Evolutionary conservation across 1,284 basidiomycete genomes (phyloP).

Genomic region (Pascua sp.): DNA sequence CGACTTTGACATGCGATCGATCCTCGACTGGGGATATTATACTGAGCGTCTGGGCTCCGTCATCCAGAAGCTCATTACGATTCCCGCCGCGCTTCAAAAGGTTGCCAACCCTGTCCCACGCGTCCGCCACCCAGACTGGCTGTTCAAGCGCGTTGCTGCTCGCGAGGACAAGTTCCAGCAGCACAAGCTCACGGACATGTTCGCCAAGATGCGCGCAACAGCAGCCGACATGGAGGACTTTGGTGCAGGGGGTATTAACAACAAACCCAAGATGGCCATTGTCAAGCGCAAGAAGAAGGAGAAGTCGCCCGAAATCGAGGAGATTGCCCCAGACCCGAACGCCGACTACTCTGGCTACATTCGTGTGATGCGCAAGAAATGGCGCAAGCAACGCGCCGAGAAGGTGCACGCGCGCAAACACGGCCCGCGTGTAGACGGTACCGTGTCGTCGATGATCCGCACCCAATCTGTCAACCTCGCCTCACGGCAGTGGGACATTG

Average conservation of each 20-base stretch:
- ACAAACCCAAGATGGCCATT: slow-evolving; percentile 52
- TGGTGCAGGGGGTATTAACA: slow-evolving; percentile 34
- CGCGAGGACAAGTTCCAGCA: slow-evolving; percentile 96
- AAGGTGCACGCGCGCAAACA: slow-evolving; percentile 48
- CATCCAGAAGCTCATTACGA: slow-evolving; percentile 98
- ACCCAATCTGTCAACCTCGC: slow-evolving; percentile 62
- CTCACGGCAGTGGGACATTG: slow-evolving; percentile 81
- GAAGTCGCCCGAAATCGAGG: slow-evolving; percentile 31
- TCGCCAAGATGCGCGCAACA: slow-evolving; percentile 56
- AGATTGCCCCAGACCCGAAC: slow-evolving; percentile 56
- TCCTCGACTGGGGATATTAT: slow-evolving; percentile 98
- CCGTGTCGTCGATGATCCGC: slow-evolving; percentile 73
- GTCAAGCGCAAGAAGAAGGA: slow-evolving; percentile 57
- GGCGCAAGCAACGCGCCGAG: slow-evolving; percentile 63
- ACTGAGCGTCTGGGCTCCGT: slow-evolving; percentile 97
- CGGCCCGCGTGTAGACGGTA: slow-evolving; percentile 49
- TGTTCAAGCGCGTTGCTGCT: slow-evolving; percentile 83
- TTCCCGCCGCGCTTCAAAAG: slow-evolving; percentile 97
- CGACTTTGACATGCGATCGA: slow-evolving; percentile 88
- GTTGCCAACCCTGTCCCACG: slow-evolving; percentile 94
- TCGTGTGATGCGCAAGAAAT: slow-evolving; percentile 70
- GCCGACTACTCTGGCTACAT: slow-evolving; percentile 77
- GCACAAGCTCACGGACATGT: slow-evolving; percentile 95
- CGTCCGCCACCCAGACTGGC: slow-evolving; percentile 95
- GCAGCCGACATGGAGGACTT: slow-evolving; percentile 55